A percentile compares a stretch with the other conserved stretches of the same genome.
phyloP scores from a whole-genome alignment of 306 rosid genomes.

The Adenanthera pavonina region DNA sequence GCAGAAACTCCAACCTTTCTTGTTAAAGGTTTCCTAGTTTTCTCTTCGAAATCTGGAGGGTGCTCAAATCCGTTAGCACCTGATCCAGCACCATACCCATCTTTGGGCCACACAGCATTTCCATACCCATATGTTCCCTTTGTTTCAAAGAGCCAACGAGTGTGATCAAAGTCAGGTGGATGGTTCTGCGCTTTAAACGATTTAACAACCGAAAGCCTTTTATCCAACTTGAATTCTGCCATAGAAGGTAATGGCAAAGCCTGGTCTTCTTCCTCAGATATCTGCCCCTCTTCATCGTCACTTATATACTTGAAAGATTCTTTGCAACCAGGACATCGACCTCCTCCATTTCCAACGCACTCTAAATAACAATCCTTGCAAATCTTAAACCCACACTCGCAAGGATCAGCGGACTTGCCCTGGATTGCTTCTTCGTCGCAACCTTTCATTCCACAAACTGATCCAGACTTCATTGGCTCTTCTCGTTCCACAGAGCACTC shows the following conservation, averaged over 20 bases:
- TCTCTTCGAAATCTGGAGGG: slow-evolving; percentile 73
- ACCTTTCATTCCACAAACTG: slow-evolving; percentile 70
- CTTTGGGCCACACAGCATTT: slow-evolving; percentile 90
- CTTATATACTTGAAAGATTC: slow-evolving; percentile 54
- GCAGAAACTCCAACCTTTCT: slow-evolving; percentile 75
- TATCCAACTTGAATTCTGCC: slow-evolving; percentile 75
- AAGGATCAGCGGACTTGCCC: slow-evolving; percentile 39
- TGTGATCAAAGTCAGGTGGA: slow-evolving; percentile 74
- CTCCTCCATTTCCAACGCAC: slow-evolving; percentile 54
- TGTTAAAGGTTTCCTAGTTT: slow-evolving; percentile 68
- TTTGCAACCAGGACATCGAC: slow-evolving; percentile 85
- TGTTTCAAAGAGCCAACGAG: slow-evolving; percentile 85
- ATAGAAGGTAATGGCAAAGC: slow-evolving; percentile 78
- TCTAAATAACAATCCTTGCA: slow-evolving; percentile 80
- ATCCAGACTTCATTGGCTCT: slow-evolving; percentile 41
- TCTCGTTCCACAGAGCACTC: slow-evolving; percentile 54
- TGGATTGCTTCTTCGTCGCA: slow-evolving; percentile 71
- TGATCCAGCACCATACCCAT: slow-evolving; percentile 61
- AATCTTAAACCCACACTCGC: slow-evolving; percentile 83
- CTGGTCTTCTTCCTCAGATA: slow-evolving; percentile 70
- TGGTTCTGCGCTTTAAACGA: slow-evolving; percentile 80
- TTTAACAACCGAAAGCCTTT: slow-evolving; percentile 76
- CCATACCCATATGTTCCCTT: slow-evolving; percentile 91
- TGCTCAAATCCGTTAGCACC: slow-evolving; percentile 70
- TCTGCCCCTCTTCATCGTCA: slow-evolving; percentile 49